A percentile compares a stretch with the other conserved stretches of the same genome.
Evolutionary conservation across 805 yeast species (phyloP).

Genomic region (Jamesozyma rosinii): DNA sequence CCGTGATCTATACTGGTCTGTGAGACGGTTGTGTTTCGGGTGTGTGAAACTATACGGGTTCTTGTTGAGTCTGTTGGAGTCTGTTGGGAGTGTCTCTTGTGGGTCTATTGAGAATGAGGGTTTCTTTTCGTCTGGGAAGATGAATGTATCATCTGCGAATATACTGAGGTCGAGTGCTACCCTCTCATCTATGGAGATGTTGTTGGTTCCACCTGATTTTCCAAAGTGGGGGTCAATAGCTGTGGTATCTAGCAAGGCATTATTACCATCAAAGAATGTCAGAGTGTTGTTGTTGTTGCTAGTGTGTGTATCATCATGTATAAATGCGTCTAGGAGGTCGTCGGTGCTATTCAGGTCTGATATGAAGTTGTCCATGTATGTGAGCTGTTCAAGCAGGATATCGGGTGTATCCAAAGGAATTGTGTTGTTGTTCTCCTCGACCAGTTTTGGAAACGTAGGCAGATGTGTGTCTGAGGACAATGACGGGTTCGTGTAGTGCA

Average conservation of each 20-base stretch:
- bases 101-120: neutral
- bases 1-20: neutral
- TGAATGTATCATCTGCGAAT: constrained; percentile 70
- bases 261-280: neutral
- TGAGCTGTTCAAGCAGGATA: constrained; percentile 58
- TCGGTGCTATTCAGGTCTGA: constrained; percentile 22
- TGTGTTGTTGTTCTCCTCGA: too few species aligned
- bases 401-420: constrained; percentile 20
- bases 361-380: constrained; percentile 67
- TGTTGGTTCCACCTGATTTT: neutral
- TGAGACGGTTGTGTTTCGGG: neutral
- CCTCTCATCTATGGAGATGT: neutral
- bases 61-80: neutral
- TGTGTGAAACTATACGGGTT: neutral
- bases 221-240: neutral
- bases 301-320: neutral
- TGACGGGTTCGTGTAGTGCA: too few species aligned
- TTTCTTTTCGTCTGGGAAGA: constrained; percentile 74
- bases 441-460: too few species aligned
- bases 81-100: neutral
- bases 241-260: neutral
- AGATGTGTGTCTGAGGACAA: too few species aligned
- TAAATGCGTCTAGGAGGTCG: neutral
- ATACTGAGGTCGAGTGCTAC: constrained; percentile 60
- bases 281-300: neutral